These are phyloP conservation scores for Alliaria petiolata DNA, from an alignment of 345 rosid species.

Conservation along the genomic window DNA sequence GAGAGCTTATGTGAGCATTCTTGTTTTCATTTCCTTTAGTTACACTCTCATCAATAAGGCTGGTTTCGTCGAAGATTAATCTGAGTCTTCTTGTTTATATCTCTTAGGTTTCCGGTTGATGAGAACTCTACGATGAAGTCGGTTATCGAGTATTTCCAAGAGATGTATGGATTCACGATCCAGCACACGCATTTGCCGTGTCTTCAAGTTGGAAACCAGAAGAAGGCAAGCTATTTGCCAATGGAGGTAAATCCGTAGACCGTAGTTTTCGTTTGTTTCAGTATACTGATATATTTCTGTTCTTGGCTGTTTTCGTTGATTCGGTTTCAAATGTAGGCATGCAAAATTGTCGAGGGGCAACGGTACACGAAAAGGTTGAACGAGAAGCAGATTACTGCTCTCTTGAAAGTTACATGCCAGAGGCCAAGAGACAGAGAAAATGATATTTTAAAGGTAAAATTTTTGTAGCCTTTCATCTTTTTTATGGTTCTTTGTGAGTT, in stretches of 20 bases:
- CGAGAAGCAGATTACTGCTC: conserved; percentile 91
- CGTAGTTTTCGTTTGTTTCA: not conserved
- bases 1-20: conserved; percentile 76
- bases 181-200: conserved; percentile 92
- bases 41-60: not conserved
- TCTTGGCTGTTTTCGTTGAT: not conserved
- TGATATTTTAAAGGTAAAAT: conserved; percentile 72
- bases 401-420: conserved; percentile 92
- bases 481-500: not conserved
- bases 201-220: conserved; percentile 98
- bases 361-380: conserved; percentile 88
- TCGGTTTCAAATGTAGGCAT: conserved; percentile 47
- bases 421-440: conserved; percentile 91
- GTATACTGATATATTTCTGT: not conserved
- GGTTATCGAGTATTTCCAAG: conserved; percentile 94
- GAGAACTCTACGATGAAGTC: conserved; percentile 93
- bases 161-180: conserved; percentile 97
- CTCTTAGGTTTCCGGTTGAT: conserved; percentile 89
- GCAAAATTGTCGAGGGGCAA: conserved; percentile 98
- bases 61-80: not conserved
- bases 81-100: not conserved
- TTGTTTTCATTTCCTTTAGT: not conserved
- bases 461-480: not conserved
- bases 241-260: conserved; percentile 66
- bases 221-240: conserved; percentile 96